Base-by-base conservation (phyloP, 164 flowering plant species). In the Stephania yunnanensis region DNA sequence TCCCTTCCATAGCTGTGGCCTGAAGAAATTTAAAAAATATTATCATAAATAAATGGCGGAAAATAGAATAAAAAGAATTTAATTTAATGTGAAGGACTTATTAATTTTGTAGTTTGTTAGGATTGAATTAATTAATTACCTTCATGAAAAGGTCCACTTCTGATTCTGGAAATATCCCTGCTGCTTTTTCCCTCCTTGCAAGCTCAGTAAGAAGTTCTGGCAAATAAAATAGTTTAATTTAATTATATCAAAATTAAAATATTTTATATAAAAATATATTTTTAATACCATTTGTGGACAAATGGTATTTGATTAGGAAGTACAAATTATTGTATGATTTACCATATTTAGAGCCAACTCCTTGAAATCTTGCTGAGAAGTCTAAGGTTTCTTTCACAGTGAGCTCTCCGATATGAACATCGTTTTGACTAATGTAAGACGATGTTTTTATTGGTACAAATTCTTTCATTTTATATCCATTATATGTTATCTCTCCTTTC, bases 141-240 rank as follows among this genome's bases (percentile, higher is more conserved):
- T 95, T 95, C 99, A 96, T 96, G 81, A 92, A 94, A 69, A 94
- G 91, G 79, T 94, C 97, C 3, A 96, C 83, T 77, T 96, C 99
- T 12, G 98, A 86, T 53, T 96, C 98, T 0, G 98, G 98, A 65
- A 84, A 84, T 22, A 96, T 89, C 11, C 98, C 97, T 1, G 90
- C 91, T 7, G 87, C 88, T 77, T 87, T 94, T 77, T 96, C 99
- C 70, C 97, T 90, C 80, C 89, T 91, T 45, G 92, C 91, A 71
- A 96, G 89, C 84, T 96, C 98, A 20, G 81, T 72, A 30, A 96
- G 75, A 9, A 96, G 91, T 20, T 95, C 99, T 95, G 73, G 65
- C 80, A 10, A 3, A 30, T 19, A 58, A 29, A 36, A 36, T 36
- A 36, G 42, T 36, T 71, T 25, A 19, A 22, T 15, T 65, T 63